These are phyloP conservation scores for Wickerhamomyces sp. DNA, from an alignment of 1,139 yeast genomes.

Conservation along the genomic window DNA sequence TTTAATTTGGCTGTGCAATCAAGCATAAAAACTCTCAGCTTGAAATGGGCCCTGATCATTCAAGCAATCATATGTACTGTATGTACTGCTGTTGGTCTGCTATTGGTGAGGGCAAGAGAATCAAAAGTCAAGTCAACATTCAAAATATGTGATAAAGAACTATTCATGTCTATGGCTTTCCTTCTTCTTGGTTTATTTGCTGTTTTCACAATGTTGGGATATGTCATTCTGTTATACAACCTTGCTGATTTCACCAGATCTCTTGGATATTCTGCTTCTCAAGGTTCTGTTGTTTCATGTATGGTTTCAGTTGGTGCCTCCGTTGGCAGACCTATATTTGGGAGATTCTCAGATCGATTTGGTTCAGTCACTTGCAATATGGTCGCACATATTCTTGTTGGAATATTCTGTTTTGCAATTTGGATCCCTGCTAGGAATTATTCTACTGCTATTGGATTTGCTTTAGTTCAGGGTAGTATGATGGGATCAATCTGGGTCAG, in stretches of 20 bases:
- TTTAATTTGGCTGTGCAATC: slow-evolving; percentile 34
- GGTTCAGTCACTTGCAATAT: slow-evolving; percentile 52
- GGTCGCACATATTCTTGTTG: slow-evolving; percentile 27
- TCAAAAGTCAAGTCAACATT: slow-evolving; percentile 12
- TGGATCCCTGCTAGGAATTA: slow-evolving; percentile 58
- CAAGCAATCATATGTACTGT: slow-evolving; percentile 40
- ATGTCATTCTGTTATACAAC: slow-evolving; percentile 54
- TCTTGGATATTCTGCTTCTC: slow-evolving; percentile 49
- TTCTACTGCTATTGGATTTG: slow-evolving; percentile 46
- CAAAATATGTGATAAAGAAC: slow-evolving; percentile 21
- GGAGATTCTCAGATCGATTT: slow-evolving; percentile 45
- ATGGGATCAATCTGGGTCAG: slow-evolving; percentile 41
- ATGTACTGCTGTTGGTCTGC: slow-evolving; percentile 29
- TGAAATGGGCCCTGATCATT: slow-evolving; percentile 64
- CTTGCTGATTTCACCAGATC: slow-evolving; percentile 55
- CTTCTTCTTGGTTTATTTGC: slow-evolving; percentile 46
- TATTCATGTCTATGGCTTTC: slow-evolving; percentile 35
- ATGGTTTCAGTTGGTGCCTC: slow-evolving; percentile 56
- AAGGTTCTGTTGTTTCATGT: slow-evolving; percentile 57
- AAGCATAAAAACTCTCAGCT: slow-evolving; percentile 36
- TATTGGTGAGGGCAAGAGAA: slow-evolving; percentile 36
- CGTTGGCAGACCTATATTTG: slow-evolving; percentile 59
- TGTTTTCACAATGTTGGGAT: slow-evolving; percentile 46
- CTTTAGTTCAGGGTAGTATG: slow-evolving; percentile 41
- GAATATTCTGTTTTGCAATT: slow-evolving; percentile 42